A percentile compares a stretch with the other conserved stretches of the same genome.
Conservation (phyloP, 2,329 filamentous ascomycete genomes). For the Monilinia fructigena region DNA sequence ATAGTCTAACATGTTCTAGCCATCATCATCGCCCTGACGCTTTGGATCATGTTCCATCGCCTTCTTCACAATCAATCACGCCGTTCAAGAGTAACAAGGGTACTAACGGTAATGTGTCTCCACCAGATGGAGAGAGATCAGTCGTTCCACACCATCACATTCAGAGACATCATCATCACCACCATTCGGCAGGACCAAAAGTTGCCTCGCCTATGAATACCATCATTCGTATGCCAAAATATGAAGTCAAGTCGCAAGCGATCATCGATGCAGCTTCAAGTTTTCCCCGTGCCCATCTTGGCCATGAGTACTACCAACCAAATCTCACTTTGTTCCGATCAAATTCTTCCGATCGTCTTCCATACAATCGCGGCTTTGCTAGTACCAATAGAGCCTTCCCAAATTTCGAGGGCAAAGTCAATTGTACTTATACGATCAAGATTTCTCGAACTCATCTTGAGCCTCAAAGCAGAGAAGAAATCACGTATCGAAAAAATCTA, state of each 20-base stretch:
- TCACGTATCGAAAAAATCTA: slow-evolving; percentile 74
- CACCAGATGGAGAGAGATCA: slow-evolving; percentile 41
- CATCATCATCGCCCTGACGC: slow-evolving; percentile 56
- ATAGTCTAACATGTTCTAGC: slow-evolving; percentile 29
- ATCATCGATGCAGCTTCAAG: slow-evolving; percentile 71
- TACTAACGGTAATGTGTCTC: slow-evolving; percentile 45
- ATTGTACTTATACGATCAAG: slow-evolving; percentile 87
- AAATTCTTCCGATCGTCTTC: slow-evolving; percentile 45
- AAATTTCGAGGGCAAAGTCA: slow-evolving; percentile 67
- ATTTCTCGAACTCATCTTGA: slow-evolving; percentile 78
- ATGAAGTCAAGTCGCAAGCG: slow-evolving; percentile 64
- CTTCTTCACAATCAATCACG: slow-evolving; percentile 44
- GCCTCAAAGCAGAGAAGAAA: slow-evolving; percentile 70
- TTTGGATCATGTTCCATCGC: slow-evolving; percentile 48
- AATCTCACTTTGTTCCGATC: slow-evolving; percentile 51
- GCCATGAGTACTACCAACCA: slow-evolving; percentile 78
- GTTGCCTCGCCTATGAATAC: slow-evolving; percentile 40
- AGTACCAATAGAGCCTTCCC: slow-evolving; percentile 53
- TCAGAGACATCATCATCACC: slow-evolving; percentile 46
- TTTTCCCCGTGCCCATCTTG: slow-evolving; percentile 75
- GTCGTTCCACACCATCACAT: slow-evolving; percentile 38
- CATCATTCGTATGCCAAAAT: slow-evolving; percentile 60
- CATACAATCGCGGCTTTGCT: slow-evolving; percentile 32
- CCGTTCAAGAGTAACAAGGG: slow-evolving; percentile 54
- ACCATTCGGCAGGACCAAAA: slow-evolving; percentile 43